A percentile compares a stretch with the other conserved stretches of the same genome.
Conservation (phyloP, 306 rosid genomes). For the Myrica gale region DNA sequence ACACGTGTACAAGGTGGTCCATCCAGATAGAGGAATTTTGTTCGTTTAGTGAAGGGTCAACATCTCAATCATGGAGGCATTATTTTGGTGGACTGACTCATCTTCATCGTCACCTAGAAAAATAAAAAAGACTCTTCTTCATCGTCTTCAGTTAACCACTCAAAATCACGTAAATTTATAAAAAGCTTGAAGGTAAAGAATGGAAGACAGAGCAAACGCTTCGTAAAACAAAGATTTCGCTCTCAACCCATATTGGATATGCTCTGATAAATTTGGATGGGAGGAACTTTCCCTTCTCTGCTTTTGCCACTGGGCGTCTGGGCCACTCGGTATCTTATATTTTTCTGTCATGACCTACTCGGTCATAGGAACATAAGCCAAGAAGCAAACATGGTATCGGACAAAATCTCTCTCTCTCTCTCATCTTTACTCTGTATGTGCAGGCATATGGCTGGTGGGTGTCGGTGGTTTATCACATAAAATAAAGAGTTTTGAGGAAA, state of each 20-base stretch:
- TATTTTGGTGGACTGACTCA: slow-evolving; percentile 52
- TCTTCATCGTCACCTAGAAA: too few species aligned
- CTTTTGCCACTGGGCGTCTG: slow-evolving; percentile 32
- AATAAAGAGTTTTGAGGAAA: not conserved
- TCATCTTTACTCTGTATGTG: not conserved
- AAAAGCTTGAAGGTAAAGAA: slow-evolving; percentile 23
- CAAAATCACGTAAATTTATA: slow-evolving; percentile 14
- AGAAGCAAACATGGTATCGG: not conserved
- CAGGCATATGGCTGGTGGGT: not conserved
- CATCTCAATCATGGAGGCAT: slow-evolving; percentile 70
- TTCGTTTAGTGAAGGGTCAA: slow-evolving; percentile 56
- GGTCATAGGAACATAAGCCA: not conserved
- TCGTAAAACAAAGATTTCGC: slow-evolving; percentile 59
- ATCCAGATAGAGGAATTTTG: slow-evolving; percentile 55
- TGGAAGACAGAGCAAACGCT: not conserved
- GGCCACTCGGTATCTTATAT: slow-evolving; percentile 32
- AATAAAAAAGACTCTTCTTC: too few species aligned
- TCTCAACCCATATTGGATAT: slow-evolving; percentile 32
- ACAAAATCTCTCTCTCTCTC: not conserved
- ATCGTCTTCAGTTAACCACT: slow-evolving; percentile 41
- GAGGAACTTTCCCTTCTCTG: slow-evolving; percentile 20
- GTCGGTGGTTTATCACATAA: not conserved
- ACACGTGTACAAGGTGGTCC: slow-evolving; percentile 79
- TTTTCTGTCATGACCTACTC: slow-evolving; percentile 5
- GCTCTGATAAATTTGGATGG: slow-evolving; percentile 17